Evolutionary conservation across 495 filamentous ascomycete genomes (phyloP).

Genomic region (Xylaria castorea): DNA sequence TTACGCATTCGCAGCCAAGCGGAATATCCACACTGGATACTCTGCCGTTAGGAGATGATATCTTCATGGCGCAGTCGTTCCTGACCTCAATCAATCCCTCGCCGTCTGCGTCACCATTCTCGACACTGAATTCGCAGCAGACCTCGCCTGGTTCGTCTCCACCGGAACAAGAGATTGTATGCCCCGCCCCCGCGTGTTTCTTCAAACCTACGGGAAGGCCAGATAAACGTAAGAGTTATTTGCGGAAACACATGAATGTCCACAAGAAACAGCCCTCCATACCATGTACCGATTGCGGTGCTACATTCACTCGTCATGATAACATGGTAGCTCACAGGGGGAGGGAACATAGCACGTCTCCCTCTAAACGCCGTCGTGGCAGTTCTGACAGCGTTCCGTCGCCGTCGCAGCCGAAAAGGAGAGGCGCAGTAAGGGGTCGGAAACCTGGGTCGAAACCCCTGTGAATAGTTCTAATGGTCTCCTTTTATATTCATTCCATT

Average conservation of each 20-base stretch:
- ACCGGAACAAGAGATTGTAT: background rate
- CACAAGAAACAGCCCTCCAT: background rate
- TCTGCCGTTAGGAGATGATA: background rate
- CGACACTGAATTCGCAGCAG: background rate
- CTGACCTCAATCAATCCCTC: background rate
- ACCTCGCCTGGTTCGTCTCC: background rate
- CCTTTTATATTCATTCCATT: background rate
- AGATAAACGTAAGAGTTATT: background rate
- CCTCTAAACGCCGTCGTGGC: slow-evolving; percentile 1
- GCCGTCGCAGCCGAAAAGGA: background rate
- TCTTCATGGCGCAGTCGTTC: background rate
- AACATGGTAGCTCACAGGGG: background rate
- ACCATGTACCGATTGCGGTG: background rate
- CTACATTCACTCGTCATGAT: slow-evolving; percentile 7
- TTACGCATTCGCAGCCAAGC: background rate
- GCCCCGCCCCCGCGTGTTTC: background rate
- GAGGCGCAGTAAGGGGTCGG: background rate
- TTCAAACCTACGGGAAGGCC: background rate
- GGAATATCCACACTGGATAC: background rate
- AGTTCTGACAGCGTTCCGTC: background rate
- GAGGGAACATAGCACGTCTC: background rate
- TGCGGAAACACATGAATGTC: slow-evolving; percentile 3
- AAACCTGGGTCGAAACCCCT: background rate
- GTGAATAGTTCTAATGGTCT: background rate
- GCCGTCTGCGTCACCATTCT: background rate